Evolutionary conservation across 2,329 filamentous ascomycete species (phyloP), one percentile per base, ranked within the genome.

Genomic region (Alternaria panax): DNA sequence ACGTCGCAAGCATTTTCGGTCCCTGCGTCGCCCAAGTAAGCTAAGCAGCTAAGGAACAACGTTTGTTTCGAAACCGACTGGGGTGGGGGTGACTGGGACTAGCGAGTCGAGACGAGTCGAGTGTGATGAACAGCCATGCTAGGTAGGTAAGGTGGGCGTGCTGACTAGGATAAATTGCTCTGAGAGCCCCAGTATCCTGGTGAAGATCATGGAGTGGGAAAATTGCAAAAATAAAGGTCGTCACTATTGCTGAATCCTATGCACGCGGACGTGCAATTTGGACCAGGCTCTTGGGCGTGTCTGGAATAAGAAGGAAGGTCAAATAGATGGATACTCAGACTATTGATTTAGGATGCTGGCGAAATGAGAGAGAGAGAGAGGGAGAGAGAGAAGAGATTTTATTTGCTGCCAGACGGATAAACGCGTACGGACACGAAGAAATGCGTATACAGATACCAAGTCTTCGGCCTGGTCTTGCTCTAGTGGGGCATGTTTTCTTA

Each of bases 51-150:
- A 41, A 7, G 38, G 24, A 36, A 36, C 45, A 30, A 48, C 20
- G 20, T 48, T 48, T 34, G 45, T 48, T 36, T 48, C 45, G 45
- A 48, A 48, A 48, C 45, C 16, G 22, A 32, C 45, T 36, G 25
- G 45, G 45, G 45, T 34, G 0, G 14, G 18, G 11, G 2, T 7
- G 25, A 14, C 45, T 9, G 4, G 45, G 28, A 25, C 28, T 16
- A 48, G 28, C 45, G 45, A 48, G 45, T n/a, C n/a, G n/a, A n/a
- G n/a, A n/a, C n/a, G n/a, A 36, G 32, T 36, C n/a, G 32, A n/a
- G n/a, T 14, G n/a, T 24, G 43, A 32, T 9, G 38, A 11, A 12
- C 24, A 41, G 24, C 24, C 8, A 14, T 28, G 12, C 30, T 14
- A 12, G 12, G 30, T 34, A 14, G 12, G 30, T 34, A 28, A 14